These are phyloP conservation scores for Casuarina glauca DNA, from an alignment of 306 rosid species.

Conservation along the genomic window DNA sequence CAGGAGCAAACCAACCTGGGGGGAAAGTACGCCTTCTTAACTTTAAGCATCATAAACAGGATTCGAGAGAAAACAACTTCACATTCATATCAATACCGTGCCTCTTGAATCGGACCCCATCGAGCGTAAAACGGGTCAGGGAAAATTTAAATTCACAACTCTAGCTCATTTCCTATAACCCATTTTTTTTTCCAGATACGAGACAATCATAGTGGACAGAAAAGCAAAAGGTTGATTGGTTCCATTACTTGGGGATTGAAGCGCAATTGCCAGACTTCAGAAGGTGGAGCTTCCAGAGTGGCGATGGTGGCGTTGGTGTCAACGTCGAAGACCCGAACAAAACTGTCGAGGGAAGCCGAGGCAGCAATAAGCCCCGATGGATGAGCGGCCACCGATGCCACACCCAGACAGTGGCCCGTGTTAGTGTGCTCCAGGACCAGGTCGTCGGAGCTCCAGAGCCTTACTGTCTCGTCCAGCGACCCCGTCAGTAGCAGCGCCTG, in stretches of 20 bases:
- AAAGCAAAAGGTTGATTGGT: background rate
- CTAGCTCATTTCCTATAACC: background rate
- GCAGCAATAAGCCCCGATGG: constrained; percentile 88
- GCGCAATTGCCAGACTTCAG: constrained; percentile 97
- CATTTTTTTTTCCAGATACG: background rate
- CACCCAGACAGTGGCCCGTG: constrained; percentile 96
- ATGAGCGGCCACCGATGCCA: constrained; percentile 90
- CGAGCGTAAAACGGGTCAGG: background rate
- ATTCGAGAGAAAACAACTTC: no score
- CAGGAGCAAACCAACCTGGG: no score
- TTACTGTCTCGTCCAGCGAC: constrained; percentile 90
- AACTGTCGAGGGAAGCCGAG: constrained; percentile 95
- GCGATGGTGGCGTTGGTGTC: constrained; percentile 86
- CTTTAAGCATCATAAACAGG: no score
- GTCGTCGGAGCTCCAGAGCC: constrained; percentile 85
- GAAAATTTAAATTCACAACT: background rate
- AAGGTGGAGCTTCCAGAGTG: constrained; percentile 94
- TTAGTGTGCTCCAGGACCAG: constrained; percentile 69
- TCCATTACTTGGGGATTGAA: constrained; percentile 75
- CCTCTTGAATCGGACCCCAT: no score
- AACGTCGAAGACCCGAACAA: constrained; percentile 82
- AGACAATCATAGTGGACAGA: background rate
- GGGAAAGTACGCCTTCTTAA: no score
- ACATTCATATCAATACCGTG: no score
- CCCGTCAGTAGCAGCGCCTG: constrained; percentile 85